Base-by-base conservation (phyloP, 371 early-diverging fungal species). In the Actinomortierella wolfii region DNA sequence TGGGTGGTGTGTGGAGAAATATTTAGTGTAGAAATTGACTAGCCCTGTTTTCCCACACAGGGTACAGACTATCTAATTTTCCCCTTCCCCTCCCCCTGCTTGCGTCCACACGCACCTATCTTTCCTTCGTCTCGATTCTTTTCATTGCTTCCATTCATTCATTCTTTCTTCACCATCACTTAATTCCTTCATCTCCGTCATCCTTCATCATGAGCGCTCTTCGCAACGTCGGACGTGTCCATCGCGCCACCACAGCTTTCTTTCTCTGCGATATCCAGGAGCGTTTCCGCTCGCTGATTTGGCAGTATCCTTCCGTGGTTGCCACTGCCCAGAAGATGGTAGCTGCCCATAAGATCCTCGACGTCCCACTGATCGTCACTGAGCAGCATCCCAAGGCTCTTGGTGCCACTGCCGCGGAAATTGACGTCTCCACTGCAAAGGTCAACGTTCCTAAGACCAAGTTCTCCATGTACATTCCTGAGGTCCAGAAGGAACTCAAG, bases 261-360 rank as follows among this genome's bases (percentile, higher is more conserved):
- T 89, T 97, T 61, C 78, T 95, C 45, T 97, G 98, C 76, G 97
- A 97, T 74, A 86, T 97, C 53, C 97, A 97, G 80, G 94, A 93
- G 51, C 84, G 86, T 54, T 97, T 97, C 81, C 82, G 91, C 59
- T 64, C 83, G 1, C 80, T 81, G 48, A 96, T 96, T 76, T 89
- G 89, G 82, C 86, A 89, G 40, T 95, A 86, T 59, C 86, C 87
- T 24, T 84, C 87, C 29, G 83, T 97, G 42, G 85, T 96, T 48
- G 82, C 88, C 42, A 94, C 93, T n/a, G 92, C 97, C 2, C 71
- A 82, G 44, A 97, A 97, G 79, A 89, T 97, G 94, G 89, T 94
- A 67, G 79, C 77, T 66, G 87, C 90, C 24, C 82, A 92, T 61
- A 81, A 87, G 54, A 66, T 89, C 28, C 84, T 94, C 39, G 82